Percentiles rank a stretch among this genome's conserved stretches.
Conservation (phyloP, 305 asterid species). For the Withania somnifera region DNA sequence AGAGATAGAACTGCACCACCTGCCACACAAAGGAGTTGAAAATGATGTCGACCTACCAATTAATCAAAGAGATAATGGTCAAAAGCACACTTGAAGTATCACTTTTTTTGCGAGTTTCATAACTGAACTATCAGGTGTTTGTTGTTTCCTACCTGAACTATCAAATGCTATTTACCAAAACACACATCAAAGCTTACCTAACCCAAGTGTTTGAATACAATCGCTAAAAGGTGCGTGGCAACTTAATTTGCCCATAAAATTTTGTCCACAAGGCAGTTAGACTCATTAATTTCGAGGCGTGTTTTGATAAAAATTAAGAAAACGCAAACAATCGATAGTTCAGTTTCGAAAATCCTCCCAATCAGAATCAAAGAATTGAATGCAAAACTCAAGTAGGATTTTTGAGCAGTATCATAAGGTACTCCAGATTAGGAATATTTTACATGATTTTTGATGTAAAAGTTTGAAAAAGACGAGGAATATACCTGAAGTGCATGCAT, state of each 20-base stretch:
- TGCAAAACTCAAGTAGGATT: neutral
- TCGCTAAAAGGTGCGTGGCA: neutral
- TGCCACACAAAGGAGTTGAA: constrained; percentile 7
- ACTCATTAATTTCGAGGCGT: neutral
- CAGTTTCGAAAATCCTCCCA: neutral
- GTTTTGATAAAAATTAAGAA: neutral
- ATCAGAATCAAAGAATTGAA: neutral
- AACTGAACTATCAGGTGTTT: neutral
- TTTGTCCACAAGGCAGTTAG: neutral
- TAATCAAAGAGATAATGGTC: neutral
- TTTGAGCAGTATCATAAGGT: neutral
- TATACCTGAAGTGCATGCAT: constrained; percentile 84
- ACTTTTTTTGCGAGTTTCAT: too few relatives aligned
- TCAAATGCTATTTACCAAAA: neutral
- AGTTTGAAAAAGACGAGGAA: neutral
- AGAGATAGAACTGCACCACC: constrained; percentile 50
- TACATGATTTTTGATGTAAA: neutral
- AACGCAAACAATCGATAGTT: neutral
- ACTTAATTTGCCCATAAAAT: neutral
- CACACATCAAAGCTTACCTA: neutral
- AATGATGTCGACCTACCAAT: neutral
- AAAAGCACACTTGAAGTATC: too few relatives aligned
- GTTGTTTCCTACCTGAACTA: neutral
- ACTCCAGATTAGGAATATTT: neutral
- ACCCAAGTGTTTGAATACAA: neutral